These are phyloP conservation scores for Laburnicola sp. DNA, from an alignment of 2,329 filamentous ascomycete genomes.

Conservation along the genomic window DNA sequence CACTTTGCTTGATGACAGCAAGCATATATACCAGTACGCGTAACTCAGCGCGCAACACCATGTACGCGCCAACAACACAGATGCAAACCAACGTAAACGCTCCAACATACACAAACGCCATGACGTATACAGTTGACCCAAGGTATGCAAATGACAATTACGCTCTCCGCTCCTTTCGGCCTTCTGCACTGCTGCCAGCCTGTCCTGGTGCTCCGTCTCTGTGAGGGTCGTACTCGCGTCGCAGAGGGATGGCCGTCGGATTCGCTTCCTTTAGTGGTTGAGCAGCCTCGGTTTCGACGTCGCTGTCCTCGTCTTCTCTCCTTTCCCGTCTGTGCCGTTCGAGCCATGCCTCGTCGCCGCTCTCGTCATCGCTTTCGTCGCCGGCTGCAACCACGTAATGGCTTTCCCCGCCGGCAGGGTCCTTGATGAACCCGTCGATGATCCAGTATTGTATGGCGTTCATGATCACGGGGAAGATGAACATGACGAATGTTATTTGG, in stretches of 20 bases:
- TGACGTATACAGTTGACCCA: slow-evolving; percentile 3
- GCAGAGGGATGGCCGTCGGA: slow-evolving; percentile 33
- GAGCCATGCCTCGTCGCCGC: slow-evolving; percentile 34
- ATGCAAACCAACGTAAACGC: background rate
- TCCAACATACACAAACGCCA: background rate
- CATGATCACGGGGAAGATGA: slow-evolving; percentile 97
- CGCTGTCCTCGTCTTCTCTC: slow-evolving; percentile 27
- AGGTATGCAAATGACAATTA: background rate
- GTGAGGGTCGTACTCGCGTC: slow-evolving; percentile 47
- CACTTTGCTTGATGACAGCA: too few relatives aligned
- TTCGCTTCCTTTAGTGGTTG: slow-evolving; percentile 43
- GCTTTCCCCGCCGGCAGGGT: slow-evolving; percentile 35
- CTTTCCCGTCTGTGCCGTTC: slow-evolving; percentile 29
- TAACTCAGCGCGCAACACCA: background rate
- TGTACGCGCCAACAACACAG: background rate
- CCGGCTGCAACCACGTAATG: slow-evolving; percentile 38
- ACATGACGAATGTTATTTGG: slow-evolving; percentile 97
- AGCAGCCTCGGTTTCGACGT: slow-evolving; percentile 24
- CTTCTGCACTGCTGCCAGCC: slow-evolving; percentile 22
- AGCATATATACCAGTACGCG: background rate
- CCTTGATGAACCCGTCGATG: slow-evolving; percentile 89
- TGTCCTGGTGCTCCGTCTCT: too few relatives aligned
- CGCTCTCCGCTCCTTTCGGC: slow-evolving; percentile 5
- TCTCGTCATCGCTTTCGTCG: slow-evolving; percentile 43
- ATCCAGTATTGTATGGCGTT: slow-evolving; percentile 98